Evolutionary conservation across 768 basidiomycete species (phyloP), one percentile per base, ranked within the genome.

Genomic region (Mycena leptocephala): DNA sequence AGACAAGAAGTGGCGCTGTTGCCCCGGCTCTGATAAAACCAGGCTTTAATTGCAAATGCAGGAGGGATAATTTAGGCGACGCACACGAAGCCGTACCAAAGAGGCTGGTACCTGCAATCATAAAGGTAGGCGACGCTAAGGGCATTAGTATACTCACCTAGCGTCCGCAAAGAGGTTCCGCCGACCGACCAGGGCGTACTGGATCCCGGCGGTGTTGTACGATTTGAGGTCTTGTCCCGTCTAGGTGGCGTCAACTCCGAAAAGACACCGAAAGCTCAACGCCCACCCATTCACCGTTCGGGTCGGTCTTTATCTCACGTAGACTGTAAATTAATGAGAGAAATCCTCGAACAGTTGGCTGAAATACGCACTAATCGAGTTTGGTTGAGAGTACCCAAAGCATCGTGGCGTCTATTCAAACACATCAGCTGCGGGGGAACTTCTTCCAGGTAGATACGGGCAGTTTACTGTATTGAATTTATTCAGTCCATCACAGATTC

Each of bases 191-290:
- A 72, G 35, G 2, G 62, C 63, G 26, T 72, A 72, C 26, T 65
- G 71, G 28, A 72, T 65, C 5, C 70, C 70, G 6, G 53, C 71
- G n/a, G 62, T 72, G 28, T 72, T 72, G 28, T 65, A 65, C n/a
- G 46, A 28, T 43, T 56, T 65, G 37, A 72, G 55, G n/a, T 33
- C 37, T 65, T 72, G 71, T 51, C 48, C 62, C 10, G 56, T 65
- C 71, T 67, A 20, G 22, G 22, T 14, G 18, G 7, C 20, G 22
- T 46, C 43, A 46, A 20, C 22, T 18, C 22, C 18, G 18, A 46
- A 46, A 20, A 18, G 7, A 46, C 16, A 8, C 22, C 18, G 43
- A 16, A 37, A 14, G 58, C 33, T 1, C 35, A 5, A 51, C 33
- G n/a, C n/a, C 10, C 16, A 67, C 66, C 66, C 71, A 72, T 65